Evolutionary conservation across 2,329 filamentous ascomycete species (phyloP).

Genomic region (Emericellopsis cladophorae): DNA sequence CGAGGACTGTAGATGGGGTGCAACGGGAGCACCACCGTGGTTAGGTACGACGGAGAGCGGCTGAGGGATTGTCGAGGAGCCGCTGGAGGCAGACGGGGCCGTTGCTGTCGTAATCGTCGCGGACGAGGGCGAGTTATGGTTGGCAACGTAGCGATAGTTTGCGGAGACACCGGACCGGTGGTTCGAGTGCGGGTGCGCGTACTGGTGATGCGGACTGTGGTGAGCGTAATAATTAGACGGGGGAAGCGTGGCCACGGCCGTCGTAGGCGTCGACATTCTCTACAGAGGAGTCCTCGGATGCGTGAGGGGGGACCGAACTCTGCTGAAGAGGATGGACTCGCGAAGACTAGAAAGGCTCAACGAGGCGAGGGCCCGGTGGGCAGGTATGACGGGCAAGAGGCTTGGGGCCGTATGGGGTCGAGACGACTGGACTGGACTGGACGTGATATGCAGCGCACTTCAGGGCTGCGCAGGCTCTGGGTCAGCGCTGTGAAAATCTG

Average conservation of each 20-base stretch:
- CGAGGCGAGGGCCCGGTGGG: no score
- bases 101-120: conserved; percentile 8
- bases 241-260: conserved; percentile 60
- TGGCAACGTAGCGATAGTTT: conserved; percentile 16
- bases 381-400: no score
- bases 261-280: conserved; percentile 69
- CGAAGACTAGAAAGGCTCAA: no score
- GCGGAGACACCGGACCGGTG: conserved; percentile 18
- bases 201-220: conserved; percentile 49
- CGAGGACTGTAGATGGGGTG: conserved; percentile 2
- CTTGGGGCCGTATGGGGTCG: no score
- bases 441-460: no score
- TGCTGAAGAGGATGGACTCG: no score
- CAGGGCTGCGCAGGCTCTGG: no score
- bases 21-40: no score
- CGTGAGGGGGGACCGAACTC: no score
- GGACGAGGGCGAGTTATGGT: conserved; percentile 5
- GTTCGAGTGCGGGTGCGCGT: conserved; percentile 47
- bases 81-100: background rate
- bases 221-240: conserved; percentile 54
- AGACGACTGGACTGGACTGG: no score
- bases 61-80: background rate
- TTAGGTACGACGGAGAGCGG: background rate
- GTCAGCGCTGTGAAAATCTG: no score
- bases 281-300: no score